Percentiles rank a stretch among this genome's conserved stretches.
phyloP scores from a whole-genome alignment of 2,329 filamentous ascomycete species.

The Hymenoscyphus fructigenus region DNA sequence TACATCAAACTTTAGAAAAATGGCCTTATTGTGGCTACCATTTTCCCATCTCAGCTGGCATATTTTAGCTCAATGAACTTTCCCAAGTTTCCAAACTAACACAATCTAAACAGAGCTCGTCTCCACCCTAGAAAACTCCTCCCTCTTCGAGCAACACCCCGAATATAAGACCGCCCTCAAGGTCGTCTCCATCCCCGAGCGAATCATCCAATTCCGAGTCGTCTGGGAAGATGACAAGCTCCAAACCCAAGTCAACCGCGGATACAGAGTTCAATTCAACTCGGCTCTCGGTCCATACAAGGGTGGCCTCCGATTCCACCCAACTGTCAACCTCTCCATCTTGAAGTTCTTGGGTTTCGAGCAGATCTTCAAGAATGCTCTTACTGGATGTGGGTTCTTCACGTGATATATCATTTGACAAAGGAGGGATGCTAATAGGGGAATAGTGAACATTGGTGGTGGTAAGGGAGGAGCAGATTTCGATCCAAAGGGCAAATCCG shows the following conservation, averaged over 20 bases:
- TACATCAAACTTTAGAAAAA: neutral
- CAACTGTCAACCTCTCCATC: slow-evolving; percentile 75
- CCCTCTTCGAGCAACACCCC: slow-evolving; percentile 89
- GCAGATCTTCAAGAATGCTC: slow-evolving; percentile 99
- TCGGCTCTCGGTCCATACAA: slow-evolving; percentile 97
- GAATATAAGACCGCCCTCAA: slow-evolving; percentile 90
- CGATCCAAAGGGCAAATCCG: slow-evolving; percentile 97
- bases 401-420: slow-evolving; percentile 11
- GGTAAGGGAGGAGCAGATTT: slow-evolving; percentile 98
- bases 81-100: neutral
- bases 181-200: slow-evolving; percentile 88
- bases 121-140: slow-evolving; percentile 90
- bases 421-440: slow-evolving; percentile 14
- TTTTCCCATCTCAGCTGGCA: neutral
- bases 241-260: slow-evolving; percentile 86
- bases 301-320: slow-evolving; percentile 93
- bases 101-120: slow-evolving; percentile 68
- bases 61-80: neutral
- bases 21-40: neutral
- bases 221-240: slow-evolving; percentile 95
- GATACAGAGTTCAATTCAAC: slow-evolving; percentile 98
- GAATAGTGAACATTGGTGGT: slow-evolving; percentile 84
- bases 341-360: slow-evolving; percentile 99
- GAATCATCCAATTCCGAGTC: slow-evolving; percentile 94
- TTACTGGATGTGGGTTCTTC: slow-evolving; percentile 76